Evolutionary conservation across 768 basidiomycete genomes (phyloP), one percentile per base, ranked within the genome.

Genomic region (Lactarius quietus): DNA sequence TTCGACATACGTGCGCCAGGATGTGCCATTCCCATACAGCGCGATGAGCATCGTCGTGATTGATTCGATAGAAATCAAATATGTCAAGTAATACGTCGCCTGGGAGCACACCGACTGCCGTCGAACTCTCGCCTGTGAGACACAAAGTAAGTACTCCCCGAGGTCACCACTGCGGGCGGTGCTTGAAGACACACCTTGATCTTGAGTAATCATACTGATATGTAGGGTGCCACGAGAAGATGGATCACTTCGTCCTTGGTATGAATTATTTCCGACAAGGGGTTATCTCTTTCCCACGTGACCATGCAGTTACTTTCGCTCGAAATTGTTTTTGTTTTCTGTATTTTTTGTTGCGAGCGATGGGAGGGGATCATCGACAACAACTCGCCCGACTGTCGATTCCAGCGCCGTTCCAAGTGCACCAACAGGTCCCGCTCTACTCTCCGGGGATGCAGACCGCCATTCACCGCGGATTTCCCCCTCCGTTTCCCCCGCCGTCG

Each of bases 361-460:
- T 51, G 48, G 29, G 28, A 68, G 33, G 33, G 33, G 78, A 76
- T 60, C 80, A 81, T 72, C 83, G 83, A 64, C 82, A 78, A 64
- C 80, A 73, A 55, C 74, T 85, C 43, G 82, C 83, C 12, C 79
- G 84, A 58, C 82, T 92, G 62, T 82, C 78, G 71, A 82, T 90
- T 51, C 82, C 83, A 6, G 80, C 83, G 31, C 73, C 77, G 55
- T 78, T 87, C 70, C 77, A 75, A 72, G 74, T 82, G 69, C 88
- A 86, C 69, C 88, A 86, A 71, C 84, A 83, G 23, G 72, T 76
- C 64, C 78, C 79, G 58, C 75, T 88, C 69, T 90, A 80, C 74
- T 89, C 89, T 7, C 88, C 89, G 8, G 83, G 81, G 52, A 75
- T 89, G 48, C 87, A 85, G 39, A 84, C 87, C 0, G 78, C 83